A percentile compares a stretch with the other conserved stretches of the same genome.
Evolutionary conservation across 139 green algal species (phyloP).

Genomic region (Spirogloea muscicola): DNA sequence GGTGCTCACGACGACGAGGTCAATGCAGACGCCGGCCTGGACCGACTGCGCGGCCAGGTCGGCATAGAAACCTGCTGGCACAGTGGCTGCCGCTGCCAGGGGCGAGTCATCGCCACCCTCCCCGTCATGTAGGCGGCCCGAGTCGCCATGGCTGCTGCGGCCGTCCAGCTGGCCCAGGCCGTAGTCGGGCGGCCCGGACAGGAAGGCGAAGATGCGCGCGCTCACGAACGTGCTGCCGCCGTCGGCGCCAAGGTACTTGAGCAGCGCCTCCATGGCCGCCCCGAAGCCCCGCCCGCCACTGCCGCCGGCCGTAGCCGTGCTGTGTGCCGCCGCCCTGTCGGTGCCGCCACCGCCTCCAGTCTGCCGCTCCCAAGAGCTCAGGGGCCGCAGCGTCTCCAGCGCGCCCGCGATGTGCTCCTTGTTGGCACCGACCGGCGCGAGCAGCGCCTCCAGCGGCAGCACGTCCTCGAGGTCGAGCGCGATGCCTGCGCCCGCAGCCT

Average conservation of each 20-base stretch:
- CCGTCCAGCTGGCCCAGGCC: conserved; percentile 60
- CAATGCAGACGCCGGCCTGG: conserved; percentile 69
- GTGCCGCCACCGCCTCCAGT: background rate
- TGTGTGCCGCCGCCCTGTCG: background rate
- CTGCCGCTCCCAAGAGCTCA: conserved; percentile 20
- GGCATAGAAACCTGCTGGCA: too few species aligned
- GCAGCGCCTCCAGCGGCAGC: conserved; percentile 65
- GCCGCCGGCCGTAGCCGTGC: background rate
- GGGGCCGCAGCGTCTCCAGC: conserved; percentile 57
- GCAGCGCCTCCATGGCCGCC: conserved; percentile 63
- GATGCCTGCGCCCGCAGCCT: background rate
- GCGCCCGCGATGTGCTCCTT: conserved; percentile 61
- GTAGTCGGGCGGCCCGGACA: conserved; percentile 64
- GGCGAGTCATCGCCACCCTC: too few species aligned
- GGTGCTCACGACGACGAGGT: conserved; percentile 68
- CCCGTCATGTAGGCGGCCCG: too few species aligned
- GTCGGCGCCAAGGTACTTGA: conserved; percentile 65
- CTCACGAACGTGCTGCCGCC: conserved; percentile 19
- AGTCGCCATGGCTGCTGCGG: too few species aligned
- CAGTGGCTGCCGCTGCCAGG: too few species aligned
- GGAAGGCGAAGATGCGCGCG: conserved; percentile 60
- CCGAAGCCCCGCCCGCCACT: conserved; percentile 59
- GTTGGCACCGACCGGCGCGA: conserved; percentile 60
- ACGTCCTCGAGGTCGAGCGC: conserved; percentile 59
- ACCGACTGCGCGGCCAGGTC: too few species aligned